phyloP scores from a whole-genome alignment of 1,139 yeast genomes.

The Diutina neorugosa region DNA sequence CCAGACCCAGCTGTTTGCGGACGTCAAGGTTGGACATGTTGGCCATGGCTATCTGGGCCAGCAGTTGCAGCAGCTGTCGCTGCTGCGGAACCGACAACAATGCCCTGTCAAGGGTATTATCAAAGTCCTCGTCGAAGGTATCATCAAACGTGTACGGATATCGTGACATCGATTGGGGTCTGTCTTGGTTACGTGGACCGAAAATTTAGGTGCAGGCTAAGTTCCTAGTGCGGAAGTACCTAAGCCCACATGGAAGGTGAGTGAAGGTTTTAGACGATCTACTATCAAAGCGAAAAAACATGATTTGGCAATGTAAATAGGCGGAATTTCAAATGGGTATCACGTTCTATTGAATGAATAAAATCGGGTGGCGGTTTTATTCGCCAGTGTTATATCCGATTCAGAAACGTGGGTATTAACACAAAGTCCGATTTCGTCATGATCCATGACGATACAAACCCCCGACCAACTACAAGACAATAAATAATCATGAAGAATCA shows the following conservation, averaged over 20 bases:
- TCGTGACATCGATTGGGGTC: not conserved
- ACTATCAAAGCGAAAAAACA: not conserved
- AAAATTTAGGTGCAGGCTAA: not conserved
- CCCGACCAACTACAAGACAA: too few species aligned
- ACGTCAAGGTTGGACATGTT: conserved; percentile 5
- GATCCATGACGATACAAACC: too few species aligned
- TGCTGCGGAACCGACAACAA: conserved; percentile 26
- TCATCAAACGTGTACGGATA: not conserved
- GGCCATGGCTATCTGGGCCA: not conserved
- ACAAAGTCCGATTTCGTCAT: too few species aligned
- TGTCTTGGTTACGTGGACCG: not conserved
- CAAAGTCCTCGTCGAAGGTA: conserved; percentile 22
- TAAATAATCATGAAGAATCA: not conserved
- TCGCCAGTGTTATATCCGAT: too few species aligned
- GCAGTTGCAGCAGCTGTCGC: conserved; percentile 4
- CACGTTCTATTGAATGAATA: too few species aligned
- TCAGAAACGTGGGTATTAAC: too few species aligned
- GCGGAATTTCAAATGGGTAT: too few species aligned
- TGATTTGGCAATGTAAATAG: not conserved
- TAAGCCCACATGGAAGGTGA: not conserved
- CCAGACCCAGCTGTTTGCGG: conserved; percentile 15
- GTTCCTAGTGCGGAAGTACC: not conserved
- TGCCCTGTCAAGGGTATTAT: conserved; percentile 31
- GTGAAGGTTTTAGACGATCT: not conserved
- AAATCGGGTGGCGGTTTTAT: too few species aligned